These are phyloP conservation scores for Apiospora kogelbergensis DNA, from an alignment of 2,329 filamentous ascomycete species.

Conservation along the genomic window DNA sequence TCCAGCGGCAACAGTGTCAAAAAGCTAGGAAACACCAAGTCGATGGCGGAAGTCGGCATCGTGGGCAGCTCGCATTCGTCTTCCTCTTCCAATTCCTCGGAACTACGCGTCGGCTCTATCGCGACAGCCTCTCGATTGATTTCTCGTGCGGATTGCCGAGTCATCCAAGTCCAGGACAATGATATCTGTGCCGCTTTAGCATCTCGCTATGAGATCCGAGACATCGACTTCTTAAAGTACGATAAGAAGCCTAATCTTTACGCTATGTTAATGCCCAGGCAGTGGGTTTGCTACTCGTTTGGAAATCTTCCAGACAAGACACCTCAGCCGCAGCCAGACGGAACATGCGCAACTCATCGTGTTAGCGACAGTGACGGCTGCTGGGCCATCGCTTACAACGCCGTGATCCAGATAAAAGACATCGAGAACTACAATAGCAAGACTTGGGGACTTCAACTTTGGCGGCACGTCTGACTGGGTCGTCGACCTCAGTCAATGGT, in stretches of 20 bases:
- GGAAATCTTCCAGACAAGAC: not conserved
- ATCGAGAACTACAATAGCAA: no score
- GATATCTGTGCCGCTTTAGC: not conserved
- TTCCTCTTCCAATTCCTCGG: no score
- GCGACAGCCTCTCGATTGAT: no score
- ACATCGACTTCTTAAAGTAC: not conserved
- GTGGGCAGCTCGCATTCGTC: no score
- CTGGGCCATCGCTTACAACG: no score
- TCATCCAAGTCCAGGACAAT: not conserved
- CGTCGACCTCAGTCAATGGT: not conserved
- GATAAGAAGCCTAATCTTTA: not conserved
- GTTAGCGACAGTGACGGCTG: no score
- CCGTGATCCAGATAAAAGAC: no score
- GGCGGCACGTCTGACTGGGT: slow-evolving; percentile 6
- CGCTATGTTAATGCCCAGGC: not conserved
- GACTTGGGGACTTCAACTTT: not conserved
- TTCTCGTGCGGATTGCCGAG: not conserved
- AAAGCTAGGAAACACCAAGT: no score
- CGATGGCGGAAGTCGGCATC: no score
- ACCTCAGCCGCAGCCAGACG: not conserved
- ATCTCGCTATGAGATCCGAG: not conserved
- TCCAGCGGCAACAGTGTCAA: not conserved
- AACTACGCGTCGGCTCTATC: no score
- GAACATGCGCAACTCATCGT: not conserved
- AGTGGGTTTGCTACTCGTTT: not conserved